Base-by-base conservation (phyloP, 2,329 filamentous ascomycete genomes). In the Aspergillus sp. region DNA sequence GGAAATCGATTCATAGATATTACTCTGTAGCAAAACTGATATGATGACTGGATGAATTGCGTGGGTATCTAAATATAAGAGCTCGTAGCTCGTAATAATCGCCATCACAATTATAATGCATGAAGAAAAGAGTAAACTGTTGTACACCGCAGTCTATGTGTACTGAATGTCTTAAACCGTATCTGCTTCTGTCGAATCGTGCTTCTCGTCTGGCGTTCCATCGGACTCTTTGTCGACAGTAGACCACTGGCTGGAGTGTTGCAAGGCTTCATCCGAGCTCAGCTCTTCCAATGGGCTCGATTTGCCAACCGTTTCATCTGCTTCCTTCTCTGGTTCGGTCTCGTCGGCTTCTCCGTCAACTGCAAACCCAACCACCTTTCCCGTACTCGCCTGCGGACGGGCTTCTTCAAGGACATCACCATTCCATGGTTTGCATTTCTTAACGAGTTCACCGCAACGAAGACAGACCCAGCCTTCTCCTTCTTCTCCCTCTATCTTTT, bases 391-490 rank as follows among this genome's bases (percentile, higher is more conserved):
- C 35, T 61, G 58, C 5, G 60, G 59, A 7, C 58, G 60, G 33
- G 53, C 47, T 44, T 69, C 67, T 49, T 70, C 66, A 11, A 96
- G 66, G 12, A 97, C 86, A 66, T 96, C 93, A 26, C 93, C 93
- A 55, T 76, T 82, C 93, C 93, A 98, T 1, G 93, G 89, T 62
- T 82, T 84, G 66, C 91, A 97, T 62, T 90, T 83, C 61, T 85
- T 89, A 39, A 95, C 82, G 13, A 85, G 64, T 59, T 88, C 86
- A 12, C 90, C 90, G 60, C 93, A 98, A 13, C 93, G 79, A 37
- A 98, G 71, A 68, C 93, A 98, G 8, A 82, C 79, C 89, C 90
- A 96, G 2, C 91, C 91, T 60, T 96, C 89, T 29, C 91, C 93
- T 63, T 96, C 91, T 67, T 97, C 91, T 5, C 85, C 82, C 66